Percentiles rank a stretch among this genome's conserved stretches.
These are phyloP conservation scores for Suhomyces sp. DNA, from an alignment of 805 yeast species.

Conservation along the genomic window DNA sequence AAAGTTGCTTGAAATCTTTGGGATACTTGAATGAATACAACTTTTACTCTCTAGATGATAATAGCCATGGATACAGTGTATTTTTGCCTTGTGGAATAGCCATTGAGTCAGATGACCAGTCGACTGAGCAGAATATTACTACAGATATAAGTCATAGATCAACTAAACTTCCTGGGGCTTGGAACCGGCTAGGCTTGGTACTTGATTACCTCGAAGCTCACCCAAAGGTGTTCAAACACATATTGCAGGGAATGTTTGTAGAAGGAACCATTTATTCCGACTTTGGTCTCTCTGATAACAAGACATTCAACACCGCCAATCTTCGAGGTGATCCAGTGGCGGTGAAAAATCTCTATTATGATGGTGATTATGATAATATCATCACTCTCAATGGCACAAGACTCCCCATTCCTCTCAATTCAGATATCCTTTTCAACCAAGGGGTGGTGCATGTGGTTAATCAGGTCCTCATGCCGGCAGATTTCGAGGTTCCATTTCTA, in stretches of 20 bases:
- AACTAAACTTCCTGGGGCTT: slow-evolving; percentile 35
- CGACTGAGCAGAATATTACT: too few species aligned
- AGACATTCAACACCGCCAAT: slow-evolving; percentile 14
- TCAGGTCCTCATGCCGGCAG: slow-evolving; percentile 54
- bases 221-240: slow-evolving; percentile 44
- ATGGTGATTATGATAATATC: slow-evolving; percentile 19
- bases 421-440: slow-evolving; percentile 72
- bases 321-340: slow-evolving; percentile 28
- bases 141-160: too few species aligned
- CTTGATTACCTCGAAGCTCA: slow-evolving; percentile 56
- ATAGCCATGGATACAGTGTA: slow-evolving; percentile 64
- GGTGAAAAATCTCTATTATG: slow-evolving; percentile 17
- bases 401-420: slow-evolving; percentile 38
- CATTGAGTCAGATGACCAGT: background rate
- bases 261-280: slow-evolving; percentile 69
- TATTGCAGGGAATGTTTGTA: slow-evolving; percentile 59
- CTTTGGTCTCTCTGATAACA: slow-evolving; percentile 30
- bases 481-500: slow-evolving; percentile 47
- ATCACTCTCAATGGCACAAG: slow-evolving; percentile 30
- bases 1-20: slow-evolving; percentile 61
- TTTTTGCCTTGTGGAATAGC: slow-evolving; percentile 66
- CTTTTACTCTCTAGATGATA: slow-evolving; percentile 51
- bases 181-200: slow-evolving; percentile 63
- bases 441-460: slow-evolving; percentile 80
- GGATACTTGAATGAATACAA: slow-evolving; percentile 51